Conservation (phyloP, 495 filamentous ascomycete genomes). For the Letharia columbiana region DNA sequence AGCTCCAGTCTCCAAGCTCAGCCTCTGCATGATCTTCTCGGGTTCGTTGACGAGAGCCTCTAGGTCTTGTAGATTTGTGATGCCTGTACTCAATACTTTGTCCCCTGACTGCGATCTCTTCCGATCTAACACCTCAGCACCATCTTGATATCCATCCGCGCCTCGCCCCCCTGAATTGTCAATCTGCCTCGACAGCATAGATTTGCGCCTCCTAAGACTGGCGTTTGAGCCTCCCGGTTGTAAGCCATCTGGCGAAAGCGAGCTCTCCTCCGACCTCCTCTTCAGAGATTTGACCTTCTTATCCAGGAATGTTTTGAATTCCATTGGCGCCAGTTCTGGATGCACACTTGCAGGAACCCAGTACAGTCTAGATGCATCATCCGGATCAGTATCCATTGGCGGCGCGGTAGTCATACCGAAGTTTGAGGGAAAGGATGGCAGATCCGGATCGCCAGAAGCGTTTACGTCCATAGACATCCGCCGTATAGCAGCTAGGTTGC, state of each 20-base stretch:
- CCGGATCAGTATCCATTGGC: constrained; percentile 68
- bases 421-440: constrained; percentile 68
- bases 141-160: constrained; percentile 67
- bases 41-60: constrained; percentile 78
- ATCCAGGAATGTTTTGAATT: constrained; percentile 95
- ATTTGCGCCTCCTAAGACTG: constrained; percentile 77
- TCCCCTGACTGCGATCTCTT: constrained; percentile 55
- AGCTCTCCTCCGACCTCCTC: constrained; percentile 64
- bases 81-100: constrained; percentile 47
- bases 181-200: constrained; percentile 90
- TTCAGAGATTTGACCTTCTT: constrained; percentile 84
- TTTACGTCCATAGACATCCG: constrained; percentile 99
- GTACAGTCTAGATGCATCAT: constrained; percentile 79
- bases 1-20: constrained; percentile 47
- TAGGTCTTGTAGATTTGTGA: constrained; percentile 56
- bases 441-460: constrained; percentile 80
- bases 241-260: constrained; percentile 57
- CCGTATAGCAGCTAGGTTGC: constrained; percentile 87
- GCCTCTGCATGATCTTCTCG: constrained; percentile 53
- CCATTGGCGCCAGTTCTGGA: constrained; percentile 88
- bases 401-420: constrained; percentile 60
- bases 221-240: constrained; percentile 52
- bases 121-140: constrained; percentile 73
- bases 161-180: constrained; percentile 57
- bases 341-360: constrained; percentile 96